phyloP scores from a whole-genome alignment of 352 stramenopile genomes.

The Phytophthora hibernalis region DNA sequence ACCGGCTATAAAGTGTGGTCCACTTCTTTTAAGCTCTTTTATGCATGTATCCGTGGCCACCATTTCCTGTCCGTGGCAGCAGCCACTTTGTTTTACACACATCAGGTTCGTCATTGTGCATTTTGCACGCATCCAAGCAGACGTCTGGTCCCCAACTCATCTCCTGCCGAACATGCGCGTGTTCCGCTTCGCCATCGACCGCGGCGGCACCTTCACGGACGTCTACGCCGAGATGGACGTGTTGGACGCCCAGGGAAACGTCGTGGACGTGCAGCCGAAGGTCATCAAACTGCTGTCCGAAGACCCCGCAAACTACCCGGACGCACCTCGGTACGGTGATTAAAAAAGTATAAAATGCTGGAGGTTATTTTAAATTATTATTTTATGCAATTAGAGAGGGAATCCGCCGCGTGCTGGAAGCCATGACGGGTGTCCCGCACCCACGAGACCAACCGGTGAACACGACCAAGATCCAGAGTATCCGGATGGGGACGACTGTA shows the following conservation, averaged over 20 bases:
- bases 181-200: constrained; percentile 98
- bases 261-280: constrained; percentile 62
- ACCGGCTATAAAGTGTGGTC: too few relatives aligned
- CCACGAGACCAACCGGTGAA: constrained; percentile 85
- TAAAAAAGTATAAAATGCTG: background rate
- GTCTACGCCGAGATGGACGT: constrained; percentile 95
- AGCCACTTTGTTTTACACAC: too few relatives aligned
- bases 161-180: constrained; percentile 39
- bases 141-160: too few relatives aligned
- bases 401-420: constrained; percentile 95
- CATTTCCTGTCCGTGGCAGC: too few relatives aligned
- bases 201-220: constrained; percentile 98
- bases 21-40: too few relatives aligned
- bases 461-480: constrained; percentile 93
- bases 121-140: constrained; percentile 11
- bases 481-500: constrained; percentile 99
- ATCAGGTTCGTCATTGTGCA: constrained; percentile 19
- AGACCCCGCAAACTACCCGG: constrained; percentile 97
- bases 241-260: constrained; percentile 53
- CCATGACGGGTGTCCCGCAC: constrained; percentile 91
- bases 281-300: constrained; percentile 98
- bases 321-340: constrained; percentile 91
- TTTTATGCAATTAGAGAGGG: constrained; percentile 61
- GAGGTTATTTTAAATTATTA: background rate
- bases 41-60: too few relatives aligned